Conservation (phyloP, 129 eudicot species). For the Helichrysum umbraculigerum region DNA sequence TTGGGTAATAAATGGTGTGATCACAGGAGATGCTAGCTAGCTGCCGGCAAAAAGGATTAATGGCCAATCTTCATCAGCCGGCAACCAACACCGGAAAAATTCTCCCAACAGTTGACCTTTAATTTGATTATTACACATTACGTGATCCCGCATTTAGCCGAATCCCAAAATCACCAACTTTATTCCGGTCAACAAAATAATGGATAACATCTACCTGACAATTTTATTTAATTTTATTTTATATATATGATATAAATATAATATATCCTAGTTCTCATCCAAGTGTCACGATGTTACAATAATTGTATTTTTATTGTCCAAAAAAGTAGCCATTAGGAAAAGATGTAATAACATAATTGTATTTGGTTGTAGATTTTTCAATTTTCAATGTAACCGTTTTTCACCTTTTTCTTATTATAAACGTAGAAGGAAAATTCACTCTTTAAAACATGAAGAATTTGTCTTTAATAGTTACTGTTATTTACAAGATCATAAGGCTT, state of each 20-base stretch:
- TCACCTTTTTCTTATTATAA: no score
- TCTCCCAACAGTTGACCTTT: slow-evolving; percentile 18
- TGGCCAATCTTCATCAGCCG: slow-evolving; percentile 15
- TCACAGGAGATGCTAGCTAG: neutral
- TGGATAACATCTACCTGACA: slow-evolving; percentile 5
- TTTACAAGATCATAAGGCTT: no score
- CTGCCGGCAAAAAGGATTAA: slow-evolving; percentile 15
- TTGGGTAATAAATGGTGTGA: neutral
- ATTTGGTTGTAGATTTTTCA: neutral
- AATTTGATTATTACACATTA: slow-evolving; percentile 5
- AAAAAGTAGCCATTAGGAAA: neutral
- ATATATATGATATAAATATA: neutral
- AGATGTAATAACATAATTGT: neutral
- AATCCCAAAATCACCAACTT: slow-evolving; percentile 16
- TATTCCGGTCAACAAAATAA: slow-evolving; percentile 19
- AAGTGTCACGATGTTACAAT: slow-evolving; percentile 20
- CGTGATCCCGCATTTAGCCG: slow-evolving; percentile 19
- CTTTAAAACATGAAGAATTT: no score
- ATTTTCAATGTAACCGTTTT: neutral
- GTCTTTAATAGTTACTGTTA: no score
- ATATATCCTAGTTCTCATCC: slow-evolving; percentile 13
- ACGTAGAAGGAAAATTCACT: no score
- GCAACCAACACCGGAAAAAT: slow-evolving; percentile 10
- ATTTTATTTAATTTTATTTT: no score
- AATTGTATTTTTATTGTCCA: neutral